Percentiles rank a stretch among this genome's conserved stretches.
These are phyloP conservation scores for Aspergillus luchuensis DNA, from an alignment of 2,329 filamentous ascomycete genomes.

Conservation along the genomic window DNA sequence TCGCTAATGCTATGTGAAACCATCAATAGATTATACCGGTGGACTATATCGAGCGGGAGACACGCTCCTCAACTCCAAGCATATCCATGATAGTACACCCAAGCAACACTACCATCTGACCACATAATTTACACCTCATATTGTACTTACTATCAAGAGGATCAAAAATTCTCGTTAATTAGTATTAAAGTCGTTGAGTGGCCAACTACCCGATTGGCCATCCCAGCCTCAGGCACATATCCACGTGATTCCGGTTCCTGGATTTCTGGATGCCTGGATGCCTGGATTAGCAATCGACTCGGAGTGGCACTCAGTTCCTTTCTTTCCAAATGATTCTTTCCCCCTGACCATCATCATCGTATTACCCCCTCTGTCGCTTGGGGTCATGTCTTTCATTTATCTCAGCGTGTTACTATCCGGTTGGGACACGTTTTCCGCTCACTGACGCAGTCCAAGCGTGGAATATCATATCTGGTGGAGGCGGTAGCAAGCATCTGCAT, in stretches of 20 bases:
- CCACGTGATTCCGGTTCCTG: background rate
- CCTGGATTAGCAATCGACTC: background rate
- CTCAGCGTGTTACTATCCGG: background rate
- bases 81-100: no score
- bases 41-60: no score
- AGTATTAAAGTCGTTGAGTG: background rate
- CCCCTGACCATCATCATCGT: background rate
- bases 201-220: background rate
- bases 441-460: background rate
- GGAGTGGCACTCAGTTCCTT: background rate
- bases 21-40: no score
- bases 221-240: background rate
- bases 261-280: background rate
- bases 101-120: no score
- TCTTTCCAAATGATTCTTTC: background rate
- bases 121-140: no score
- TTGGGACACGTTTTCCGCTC: background rate
- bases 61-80: no score
- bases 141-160: no score
- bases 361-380: background rate
- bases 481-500: background rate
- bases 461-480: background rate
- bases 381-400: background rate
- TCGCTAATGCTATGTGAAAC: no score
- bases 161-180: no score